phyloP scores from a whole-genome alignment of 805 yeast species.

The Cyberlindnera veronae region DNA sequence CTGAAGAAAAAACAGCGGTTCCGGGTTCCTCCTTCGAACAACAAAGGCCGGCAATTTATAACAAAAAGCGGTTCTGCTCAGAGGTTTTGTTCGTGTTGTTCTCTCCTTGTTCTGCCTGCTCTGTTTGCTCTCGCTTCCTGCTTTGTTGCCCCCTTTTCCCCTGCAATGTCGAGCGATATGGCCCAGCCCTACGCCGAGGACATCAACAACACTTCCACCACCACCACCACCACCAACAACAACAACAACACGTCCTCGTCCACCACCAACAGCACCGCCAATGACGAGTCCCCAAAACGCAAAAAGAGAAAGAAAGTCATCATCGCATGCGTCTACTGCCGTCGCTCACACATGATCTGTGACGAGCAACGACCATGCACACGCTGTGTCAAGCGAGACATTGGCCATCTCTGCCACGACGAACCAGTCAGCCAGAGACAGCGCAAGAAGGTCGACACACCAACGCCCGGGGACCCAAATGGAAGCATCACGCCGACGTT shows the following conservation, averaged over 20 bases:
- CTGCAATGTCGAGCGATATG: too few species aligned
- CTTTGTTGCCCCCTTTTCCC: too few species aligned
- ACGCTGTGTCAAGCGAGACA: conserved; percentile 81
- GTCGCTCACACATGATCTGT: conserved; percentile 93
- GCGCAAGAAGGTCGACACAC: conserved; percentile 19
- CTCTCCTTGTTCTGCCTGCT: too few species aligned
- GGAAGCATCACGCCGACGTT: conserved; percentile 10
- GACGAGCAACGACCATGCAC: conserved; percentile 76
- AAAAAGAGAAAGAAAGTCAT: conserved; percentile 44
- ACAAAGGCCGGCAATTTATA: background rate
- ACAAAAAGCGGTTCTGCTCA: background rate
- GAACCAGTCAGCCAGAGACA: conserved; percentile 28
- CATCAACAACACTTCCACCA: background rate
- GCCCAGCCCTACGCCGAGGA: background rate
- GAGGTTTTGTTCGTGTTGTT: too few species aligned
- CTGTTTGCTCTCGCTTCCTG: too few species aligned
- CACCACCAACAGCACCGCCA: background rate
- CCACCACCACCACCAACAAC: conserved; percentile 1
- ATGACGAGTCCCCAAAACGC: conserved; percentile 27
- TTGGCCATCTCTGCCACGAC: conserved; percentile 71
- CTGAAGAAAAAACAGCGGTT: background rate
- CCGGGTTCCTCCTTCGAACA: background rate
- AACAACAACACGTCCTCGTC: background rate
- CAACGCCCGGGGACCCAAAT: background rate
- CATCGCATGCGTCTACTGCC: conserved; percentile 82